Percentiles rank a stretch among this genome's conserved stretches.
phyloP scores from a whole-genome alignment of 129 eudicot genomes.

The Solidago caesia region DNA sequence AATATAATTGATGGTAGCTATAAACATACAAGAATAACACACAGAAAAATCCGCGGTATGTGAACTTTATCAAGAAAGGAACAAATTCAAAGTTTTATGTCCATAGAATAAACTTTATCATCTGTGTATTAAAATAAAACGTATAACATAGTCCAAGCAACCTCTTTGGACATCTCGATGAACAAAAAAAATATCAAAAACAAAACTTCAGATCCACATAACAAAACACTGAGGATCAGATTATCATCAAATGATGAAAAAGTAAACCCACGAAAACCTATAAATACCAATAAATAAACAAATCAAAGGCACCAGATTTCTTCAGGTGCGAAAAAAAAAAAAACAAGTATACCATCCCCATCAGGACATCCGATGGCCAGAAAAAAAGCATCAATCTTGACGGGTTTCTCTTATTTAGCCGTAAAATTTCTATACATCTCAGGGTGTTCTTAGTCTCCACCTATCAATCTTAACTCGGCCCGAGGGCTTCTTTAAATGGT shows the following conservation, averaged over 20 bases:
- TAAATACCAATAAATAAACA: background rate
- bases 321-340: conserved; percentile 14
- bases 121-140: conserved; percentile 5
- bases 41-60: background rate
- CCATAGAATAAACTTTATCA: conserved; percentile 21
- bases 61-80: background rate
- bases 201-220: conserved; percentile 40
- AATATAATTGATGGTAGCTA: no score
- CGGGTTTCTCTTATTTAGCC: conserved; percentile 10
- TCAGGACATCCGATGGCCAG: conserved; percentile 35
- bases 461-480: conserved; percentile 52
- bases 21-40: no score
- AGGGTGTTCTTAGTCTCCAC: conserved; percentile 43
- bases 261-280: conserved; percentile 29
- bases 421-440: conserved; percentile 37
- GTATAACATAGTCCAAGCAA: conserved; percentile 23
- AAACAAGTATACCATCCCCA: conserved; percentile 33
- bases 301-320: conserved; percentile 16
- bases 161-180: conserved; percentile 19
- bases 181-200: background rate
- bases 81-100: conserved; percentile 22
- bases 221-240: conserved; percentile 49
- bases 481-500: conserved; percentile 43
- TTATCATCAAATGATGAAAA: conserved; percentile 37
- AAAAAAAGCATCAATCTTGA: conserved; percentile 42